Evolutionary conservation across 2,329 filamentous ascomycete genomes (phyloP).

Genomic region (Aspergillus sclerotialis): DNA sequence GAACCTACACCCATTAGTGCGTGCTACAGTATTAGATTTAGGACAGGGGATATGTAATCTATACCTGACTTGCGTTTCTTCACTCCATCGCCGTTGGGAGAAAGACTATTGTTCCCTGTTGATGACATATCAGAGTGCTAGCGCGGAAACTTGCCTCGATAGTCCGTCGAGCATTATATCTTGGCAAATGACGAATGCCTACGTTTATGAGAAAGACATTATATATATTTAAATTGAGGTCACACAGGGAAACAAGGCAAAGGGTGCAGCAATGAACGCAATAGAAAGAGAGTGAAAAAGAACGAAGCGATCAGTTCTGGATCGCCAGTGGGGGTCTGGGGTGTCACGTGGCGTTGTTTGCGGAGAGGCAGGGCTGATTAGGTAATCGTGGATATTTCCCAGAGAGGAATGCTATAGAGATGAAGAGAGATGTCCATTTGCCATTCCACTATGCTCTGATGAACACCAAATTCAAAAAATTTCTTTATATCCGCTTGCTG

Average conservation of each 20-base stretch:
- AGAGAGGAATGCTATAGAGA: no score
- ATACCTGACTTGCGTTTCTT: conserved; percentile 35
- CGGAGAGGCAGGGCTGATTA: not conserved
- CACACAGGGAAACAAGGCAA: not conserved
- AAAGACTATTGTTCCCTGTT: conserved; percentile 25
- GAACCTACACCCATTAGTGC: conserved; percentile 19
- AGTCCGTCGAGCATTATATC: not conserved
- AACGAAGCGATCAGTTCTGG: not conserved
- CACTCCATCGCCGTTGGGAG: conserved; percentile 27
- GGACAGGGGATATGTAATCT: conserved; percentile 3
- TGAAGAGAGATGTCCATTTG: not conserved
- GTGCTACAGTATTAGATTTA: not conserved
- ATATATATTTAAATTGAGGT: not conserved
- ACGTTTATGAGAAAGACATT: not conserved
- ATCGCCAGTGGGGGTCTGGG: not conserved
- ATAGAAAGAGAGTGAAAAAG: not conserved
- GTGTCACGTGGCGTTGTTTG: not conserved
- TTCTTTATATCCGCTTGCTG: no score
- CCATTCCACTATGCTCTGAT: no score
- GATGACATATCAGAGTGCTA: conserved; percentile 31
- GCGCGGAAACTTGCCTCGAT: not conserved
- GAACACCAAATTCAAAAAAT: no score
- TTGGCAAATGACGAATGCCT: not conserved
- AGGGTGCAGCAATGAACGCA: no score
- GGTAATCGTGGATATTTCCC: not conserved